Conservation (phyloP, 805 yeast genomes). For the Saccharomycopsis amapae region DNA sequence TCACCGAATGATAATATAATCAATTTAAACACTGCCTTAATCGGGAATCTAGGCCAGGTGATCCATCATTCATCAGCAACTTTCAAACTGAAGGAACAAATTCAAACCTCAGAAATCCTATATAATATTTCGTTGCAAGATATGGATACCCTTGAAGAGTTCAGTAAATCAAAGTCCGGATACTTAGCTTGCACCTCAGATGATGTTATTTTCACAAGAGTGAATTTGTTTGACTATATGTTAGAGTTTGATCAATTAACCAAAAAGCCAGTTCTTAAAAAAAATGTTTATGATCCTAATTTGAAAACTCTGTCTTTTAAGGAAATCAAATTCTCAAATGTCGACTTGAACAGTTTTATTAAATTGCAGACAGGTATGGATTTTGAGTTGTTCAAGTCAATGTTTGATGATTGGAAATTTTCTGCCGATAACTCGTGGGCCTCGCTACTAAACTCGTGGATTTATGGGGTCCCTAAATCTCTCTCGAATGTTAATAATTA, state of each 20-base stretch:
- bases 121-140: slow-evolving; percentile 15
- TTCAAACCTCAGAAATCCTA: not conserved
- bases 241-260: slow-evolving; percentile 12
- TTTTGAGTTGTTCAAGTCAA: not conserved
- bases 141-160: slow-evolving; percentile 1
- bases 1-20: not conserved
- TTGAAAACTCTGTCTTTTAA: not conserved
- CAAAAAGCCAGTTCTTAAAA: slow-evolving; percentile 2
- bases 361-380: not conserved
- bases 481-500: not conserved
- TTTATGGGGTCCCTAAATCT: slow-evolving; percentile 3
- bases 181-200: slow-evolving; percentile 16
- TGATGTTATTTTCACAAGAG: slow-evolving; percentile 10
- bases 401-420: not conserved
- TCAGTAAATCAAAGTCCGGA: slow-evolving; percentile 1
- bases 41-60: not conserved
- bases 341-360: slow-evolving; percentile 6
- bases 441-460: not conserved
- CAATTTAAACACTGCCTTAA: slow-evolving; percentile 8
- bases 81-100: too few relatives aligned
- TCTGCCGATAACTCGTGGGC: slow-evolving; percentile 13
- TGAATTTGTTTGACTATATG: slow-evolving; percentile 11
- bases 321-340: slow-evolving; percentile 1
- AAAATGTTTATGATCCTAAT: too few relatives aligned
- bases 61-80: not conserved